Evolutionary conservation across 176 grass and related monocot species (phyloP), one percentile per base, ranked within the genome.

Genomic region (Oryza punctata): DNA sequence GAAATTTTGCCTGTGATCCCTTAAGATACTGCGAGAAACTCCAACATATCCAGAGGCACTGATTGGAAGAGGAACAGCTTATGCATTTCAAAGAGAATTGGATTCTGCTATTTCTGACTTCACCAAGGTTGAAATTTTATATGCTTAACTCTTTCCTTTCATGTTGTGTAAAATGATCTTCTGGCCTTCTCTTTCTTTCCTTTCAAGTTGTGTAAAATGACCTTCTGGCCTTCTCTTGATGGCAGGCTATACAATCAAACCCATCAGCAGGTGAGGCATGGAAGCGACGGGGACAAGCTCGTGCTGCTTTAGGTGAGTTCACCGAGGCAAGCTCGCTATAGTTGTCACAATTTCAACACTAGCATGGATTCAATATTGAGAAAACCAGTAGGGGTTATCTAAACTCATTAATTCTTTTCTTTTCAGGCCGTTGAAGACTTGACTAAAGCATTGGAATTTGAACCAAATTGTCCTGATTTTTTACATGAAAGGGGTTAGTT

Each of bases 1-100:
- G 60, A 78, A 27, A 79, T 65, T 76, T 78, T 69, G 13, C 65
- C 30, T 61, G 47, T 81, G 73, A 66, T 33, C 40, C 78, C 40
- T 63, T 76, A 85, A 98, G 96, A 92, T 98, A 85, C 84, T 98
- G 89, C 85, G 83, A 45, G 96, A 98, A 86, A 98, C 89, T 88
- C 96, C 96, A 80, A 92, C 77, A 54, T 98, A 98, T 87, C 93
- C 96, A 18, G 96, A 98, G 87, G 96, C 96, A 78, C 83, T 98
- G 68, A 98, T 98, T 83, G 96, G 96, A 91, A 95, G 96, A 88
- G 96, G 96, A 66, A 95, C 96, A 85, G 96, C 96, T 78, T 90
- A 94, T 89, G 96, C 96, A 67, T 98, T 98, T 85, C 93, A 95
- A 92, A 94, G 96, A 89, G 96, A 98, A 82, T 84, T 98, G 57